phyloP scores from a whole-genome alignment of 176 grass and related monocot genomes.

The Zea luxurians region DNA sequence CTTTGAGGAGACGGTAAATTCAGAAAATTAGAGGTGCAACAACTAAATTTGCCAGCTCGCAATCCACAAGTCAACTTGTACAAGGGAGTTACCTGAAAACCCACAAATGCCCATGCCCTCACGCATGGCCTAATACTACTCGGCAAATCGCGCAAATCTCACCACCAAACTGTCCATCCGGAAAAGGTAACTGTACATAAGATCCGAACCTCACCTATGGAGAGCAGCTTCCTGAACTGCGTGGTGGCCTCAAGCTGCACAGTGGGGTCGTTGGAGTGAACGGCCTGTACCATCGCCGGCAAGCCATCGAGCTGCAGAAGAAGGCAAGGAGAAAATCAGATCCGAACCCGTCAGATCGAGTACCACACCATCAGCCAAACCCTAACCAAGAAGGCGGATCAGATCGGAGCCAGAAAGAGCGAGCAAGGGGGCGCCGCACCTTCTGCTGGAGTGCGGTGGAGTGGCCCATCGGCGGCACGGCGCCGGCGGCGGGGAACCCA shows the following conservation, averaged over 20 bases:
- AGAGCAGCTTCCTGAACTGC: conserved; percentile 85
- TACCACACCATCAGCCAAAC: neutral
- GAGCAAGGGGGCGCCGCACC: conserved; percentile 2
- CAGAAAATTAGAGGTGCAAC: neutral
- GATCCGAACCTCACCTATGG: conserved; percentile 60
- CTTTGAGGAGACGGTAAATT: neutral
- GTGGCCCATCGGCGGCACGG: conserved; percentile 33
- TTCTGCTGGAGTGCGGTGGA: conserved; percentile 63
- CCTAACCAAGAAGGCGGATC: neutral
- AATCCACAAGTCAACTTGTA: conserved; percentile 5
- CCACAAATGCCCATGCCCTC: neutral
- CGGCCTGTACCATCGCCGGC: conserved; percentile 71
- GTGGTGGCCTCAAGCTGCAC: conserved; percentile 78
- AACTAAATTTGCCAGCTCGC: neutral
- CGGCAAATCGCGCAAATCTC: neutral
- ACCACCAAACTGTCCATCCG: neutral
- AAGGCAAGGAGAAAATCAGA: neutral
- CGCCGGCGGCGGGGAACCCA: conserved; percentile 39
- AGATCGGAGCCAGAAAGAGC: conserved; percentile 27
- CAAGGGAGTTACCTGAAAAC: neutral
- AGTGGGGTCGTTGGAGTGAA: conserved; percentile 63
- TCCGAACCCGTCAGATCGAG: conserved; percentile 43
- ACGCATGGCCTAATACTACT: neutral
- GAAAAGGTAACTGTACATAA: neutral
- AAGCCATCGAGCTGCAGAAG: conserved; percentile 63